These are phyloP conservation scores for Sherardia arvensis DNA, from an alignment of 257 asterid genomes.

Conservation along the genomic window DNA sequence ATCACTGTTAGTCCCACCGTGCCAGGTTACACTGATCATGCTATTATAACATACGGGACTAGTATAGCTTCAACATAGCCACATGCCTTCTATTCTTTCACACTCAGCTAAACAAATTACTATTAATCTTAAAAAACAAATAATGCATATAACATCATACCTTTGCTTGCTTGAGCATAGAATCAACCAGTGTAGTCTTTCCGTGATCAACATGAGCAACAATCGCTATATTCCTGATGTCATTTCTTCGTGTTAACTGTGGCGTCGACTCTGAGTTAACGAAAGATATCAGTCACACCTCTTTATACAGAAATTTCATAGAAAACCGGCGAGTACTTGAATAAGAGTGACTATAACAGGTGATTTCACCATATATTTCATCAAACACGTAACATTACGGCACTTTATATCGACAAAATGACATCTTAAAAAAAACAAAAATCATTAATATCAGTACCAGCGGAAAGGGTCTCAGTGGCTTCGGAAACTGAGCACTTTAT, in stretches of 20 bases:
- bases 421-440: slow-evolving; percentile 6
- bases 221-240: slow-evolving; percentile 82
- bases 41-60: neutral
- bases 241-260: slow-evolving; percentile 68
- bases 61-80: neutral
- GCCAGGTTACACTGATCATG: neutral
- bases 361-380: neutral
- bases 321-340: neutral
- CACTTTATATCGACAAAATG: neutral
- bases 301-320: neutral
- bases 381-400: neutral
- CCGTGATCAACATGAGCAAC: slow-evolving; percentile 99
- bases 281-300: slow-evolving; percentile 16
- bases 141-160: slow-evolving; percentile 24
- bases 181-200: slow-evolving; percentile 94
- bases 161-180: slow-evolving; percentile 92
- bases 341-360: neutral
- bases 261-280: slow-evolving; percentile 40
- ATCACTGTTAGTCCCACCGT: too few relatives aligned
- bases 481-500: slow-evolving; percentile 66
- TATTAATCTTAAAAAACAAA: neutral
- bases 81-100: neutral
- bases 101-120: neutral
- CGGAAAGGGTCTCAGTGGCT: slow-evolving; percentile 40
- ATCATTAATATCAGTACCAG: slow-evolving; percentile 28